A percentile compares a stretch with the other conserved stretches of the same genome.
Evolutionary conservation across 352 stramenopile species (phyloP).

Genomic region (Phytophthora pluvialis): DNA sequence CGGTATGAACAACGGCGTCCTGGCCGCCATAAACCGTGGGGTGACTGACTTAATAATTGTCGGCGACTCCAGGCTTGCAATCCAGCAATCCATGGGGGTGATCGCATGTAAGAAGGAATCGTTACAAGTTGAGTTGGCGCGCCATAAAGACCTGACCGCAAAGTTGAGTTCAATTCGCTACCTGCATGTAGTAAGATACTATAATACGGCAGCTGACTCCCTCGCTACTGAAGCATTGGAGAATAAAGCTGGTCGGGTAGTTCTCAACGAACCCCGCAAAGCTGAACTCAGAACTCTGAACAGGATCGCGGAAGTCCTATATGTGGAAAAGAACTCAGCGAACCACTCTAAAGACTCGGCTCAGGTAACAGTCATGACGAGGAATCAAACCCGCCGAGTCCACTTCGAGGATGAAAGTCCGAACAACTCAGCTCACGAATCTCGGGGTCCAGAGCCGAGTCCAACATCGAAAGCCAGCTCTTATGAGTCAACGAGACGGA

Average conservation of each 20-base stretch:
- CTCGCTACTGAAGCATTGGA: conserved; percentile 5
- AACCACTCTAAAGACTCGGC: too few species aligned
- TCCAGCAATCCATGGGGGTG: conserved; percentile 18
- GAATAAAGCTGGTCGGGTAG: neutral
- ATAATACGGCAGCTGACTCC: conserved; percentile 4
- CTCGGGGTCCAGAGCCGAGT: too few species aligned
- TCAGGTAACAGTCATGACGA: too few species aligned
- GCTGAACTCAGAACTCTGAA: too few species aligned
- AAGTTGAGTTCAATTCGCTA: neutral
- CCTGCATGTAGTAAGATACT: neutral
- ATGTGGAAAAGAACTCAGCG: too few species aligned
- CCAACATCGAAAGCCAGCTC: too few species aligned
- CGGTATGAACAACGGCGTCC: conserved; percentile 5
- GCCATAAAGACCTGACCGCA: neutral
- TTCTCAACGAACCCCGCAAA: neutral
- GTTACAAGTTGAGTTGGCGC: neutral
- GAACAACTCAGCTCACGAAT: too few species aligned
- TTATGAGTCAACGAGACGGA: too few species aligned
- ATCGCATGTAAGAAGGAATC: conserved; percentile 8
- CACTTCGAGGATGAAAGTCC: too few species aligned
- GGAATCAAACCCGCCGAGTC: too few species aligned
- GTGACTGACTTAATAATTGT: conserved; percentile 13
- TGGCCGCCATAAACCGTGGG: neutral
- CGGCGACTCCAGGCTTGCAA: conserved; percentile 8
- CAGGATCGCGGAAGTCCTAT: too few species aligned